phyloP scores from a whole-genome alignment of 768 basidiomycete species.

The Lactarius pseudohatsudake region DNA sequence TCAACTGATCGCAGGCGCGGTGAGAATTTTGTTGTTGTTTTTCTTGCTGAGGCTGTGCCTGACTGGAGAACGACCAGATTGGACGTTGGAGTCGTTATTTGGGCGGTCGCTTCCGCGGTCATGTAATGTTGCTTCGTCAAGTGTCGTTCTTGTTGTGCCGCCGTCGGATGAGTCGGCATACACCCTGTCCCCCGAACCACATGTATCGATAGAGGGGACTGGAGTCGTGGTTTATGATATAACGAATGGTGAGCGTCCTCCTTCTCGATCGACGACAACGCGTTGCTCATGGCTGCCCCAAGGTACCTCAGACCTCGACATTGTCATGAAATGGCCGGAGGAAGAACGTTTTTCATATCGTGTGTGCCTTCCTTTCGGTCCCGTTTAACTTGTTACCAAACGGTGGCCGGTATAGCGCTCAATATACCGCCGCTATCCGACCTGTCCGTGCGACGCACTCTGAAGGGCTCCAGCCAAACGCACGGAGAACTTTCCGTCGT shows the following conservation, averaged over 20 bases:
- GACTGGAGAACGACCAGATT: conserved; percentile 48
- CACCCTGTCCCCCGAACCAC: conserved; percentile 54
- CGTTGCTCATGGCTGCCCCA: conserved; percentile 22
- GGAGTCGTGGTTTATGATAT: conserved; percentile 49
- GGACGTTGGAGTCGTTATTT: conserved; percentile 70
- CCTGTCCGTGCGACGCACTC: conserved; percentile 63
- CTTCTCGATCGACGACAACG: conserved; percentile 3
- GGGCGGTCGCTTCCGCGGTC: conserved; percentile 57
- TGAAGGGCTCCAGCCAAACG: conserved; percentile 74
- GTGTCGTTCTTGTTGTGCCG: conserved; percentile 50
- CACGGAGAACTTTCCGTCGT: conserved; percentile 68
- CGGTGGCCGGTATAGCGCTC: conserved; percentile 36
- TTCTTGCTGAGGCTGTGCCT: too few relatives aligned
- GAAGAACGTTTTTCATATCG: conserved; percentile 57
- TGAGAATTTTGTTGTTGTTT: conserved; percentile 32
- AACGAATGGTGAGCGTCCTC: conserved; percentile 42
- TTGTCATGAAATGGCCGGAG: conserved; percentile 56
- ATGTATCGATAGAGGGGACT: conserved; percentile 34
- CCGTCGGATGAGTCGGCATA: conserved; percentile 40
- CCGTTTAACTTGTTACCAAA: conserved; percentile 3
- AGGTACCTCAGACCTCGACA: conserved; percentile 45
- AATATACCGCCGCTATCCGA: conserved; percentile 46
- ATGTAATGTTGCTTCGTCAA: conserved; percentile 71
- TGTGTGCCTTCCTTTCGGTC: conserved; percentile 32
- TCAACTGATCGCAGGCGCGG: conserved; percentile 55